phyloP scores from a whole-genome alignment of 2,329 filamentous ascomycete genomes.

The Xylaria sp. region DNA sequence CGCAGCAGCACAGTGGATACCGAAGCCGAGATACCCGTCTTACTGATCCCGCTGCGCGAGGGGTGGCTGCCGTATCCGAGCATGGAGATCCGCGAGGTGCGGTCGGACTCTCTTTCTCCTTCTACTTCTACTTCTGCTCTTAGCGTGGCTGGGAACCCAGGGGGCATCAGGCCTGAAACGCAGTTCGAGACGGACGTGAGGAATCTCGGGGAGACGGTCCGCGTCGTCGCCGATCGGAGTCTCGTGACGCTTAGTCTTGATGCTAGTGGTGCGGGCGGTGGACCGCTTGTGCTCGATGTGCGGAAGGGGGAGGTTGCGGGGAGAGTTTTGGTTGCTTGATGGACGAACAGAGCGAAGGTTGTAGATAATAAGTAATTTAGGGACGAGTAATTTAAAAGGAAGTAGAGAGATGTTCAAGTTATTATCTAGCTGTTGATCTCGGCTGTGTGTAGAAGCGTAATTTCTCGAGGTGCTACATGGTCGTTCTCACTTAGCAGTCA shows the following conservation, averaged over 20 bases:
- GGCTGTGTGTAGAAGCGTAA: no score
- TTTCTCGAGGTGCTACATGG: no score
- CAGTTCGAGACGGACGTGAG: conserved; percentile 83
- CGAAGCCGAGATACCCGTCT: conserved; percentile 71
- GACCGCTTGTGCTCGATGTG: conserved; percentile 74
- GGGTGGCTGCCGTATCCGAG: conserved; percentile 82
- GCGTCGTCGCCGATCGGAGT: conserved; percentile 76
- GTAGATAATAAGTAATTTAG: no score
- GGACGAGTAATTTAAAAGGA: no score
- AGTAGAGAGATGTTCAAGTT: no score
- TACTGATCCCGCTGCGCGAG: conserved; percentile 82
- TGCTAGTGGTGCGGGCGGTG: conserved; percentile 71
- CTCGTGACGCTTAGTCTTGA: conserved; percentile 80
- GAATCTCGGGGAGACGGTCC: conserved; percentile 80
- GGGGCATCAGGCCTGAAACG: conserved; percentile 47
- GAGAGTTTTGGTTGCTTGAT: conserved; percentile 38
- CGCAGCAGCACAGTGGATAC: conserved; percentile 58
- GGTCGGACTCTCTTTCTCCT: conserved; percentile 31
- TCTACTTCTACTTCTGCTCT: neutral
- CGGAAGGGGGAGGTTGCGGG: conserved; percentile 54
- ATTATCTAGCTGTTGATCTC: no score
- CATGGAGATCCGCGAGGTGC: conserved; percentile 78
- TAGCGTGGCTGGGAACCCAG: neutral
- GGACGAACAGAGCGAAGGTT: no score
- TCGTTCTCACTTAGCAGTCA: no score